Base-by-base conservation (phyloP, 2,329 filamentous ascomycete species). In the Pseudogymnoascus sp. region DNA sequence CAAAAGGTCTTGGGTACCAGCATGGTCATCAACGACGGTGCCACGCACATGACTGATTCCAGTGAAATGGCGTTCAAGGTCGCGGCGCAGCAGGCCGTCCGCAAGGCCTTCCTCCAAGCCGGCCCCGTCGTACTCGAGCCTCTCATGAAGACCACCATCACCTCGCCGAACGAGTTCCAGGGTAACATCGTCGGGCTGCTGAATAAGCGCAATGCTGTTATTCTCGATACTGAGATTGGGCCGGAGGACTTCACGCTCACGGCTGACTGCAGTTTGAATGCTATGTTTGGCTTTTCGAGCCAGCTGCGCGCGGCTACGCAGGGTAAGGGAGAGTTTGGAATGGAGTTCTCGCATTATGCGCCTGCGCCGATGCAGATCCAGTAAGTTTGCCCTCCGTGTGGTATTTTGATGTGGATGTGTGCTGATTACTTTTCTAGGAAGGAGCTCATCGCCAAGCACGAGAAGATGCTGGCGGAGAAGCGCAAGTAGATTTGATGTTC, bases 341-440 rank as follows among this genome's bases (percentile, higher is more conserved):
- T 99, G 95, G 95, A 99, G 78, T 99, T 99, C 73, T 95, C 90
- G 76, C 95, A 97, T 79, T 99, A 99, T 72, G 87, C 90, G 61
- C 82, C 91, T 60, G 91, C 95, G 64, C 89, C 93, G 59, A 85
- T 86, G 70, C 93, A 97, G 74, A 75, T 97, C 75, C 95, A 99
- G 88, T 90, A 88, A 74, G 87, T 85, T 66, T 66, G 49, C n/a
- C 28, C n/a, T 16, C 9, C 9, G 1, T 7, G 3, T 8, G 16
- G 5, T 55, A 21, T 55, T 55, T 33, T 55, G 14, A 33, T 33
- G 8, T 21, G 28, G 1, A 55, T 21, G 28, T 55, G 3, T 55
- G 7, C 28, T 55, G 49, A 55, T 55, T 18, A 59, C 2, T 45
- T 66, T 61, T 65, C 66, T 64, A 81, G 79, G 69, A 89, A 84